A percentile compares a stretch with the other conserved stretches of the same genome.
These are phyloP conservation scores for Microdochium bolleyi DNA, from an alignment of 2,329 filamentous ascomycete species.

Conservation along the genomic window DNA sequence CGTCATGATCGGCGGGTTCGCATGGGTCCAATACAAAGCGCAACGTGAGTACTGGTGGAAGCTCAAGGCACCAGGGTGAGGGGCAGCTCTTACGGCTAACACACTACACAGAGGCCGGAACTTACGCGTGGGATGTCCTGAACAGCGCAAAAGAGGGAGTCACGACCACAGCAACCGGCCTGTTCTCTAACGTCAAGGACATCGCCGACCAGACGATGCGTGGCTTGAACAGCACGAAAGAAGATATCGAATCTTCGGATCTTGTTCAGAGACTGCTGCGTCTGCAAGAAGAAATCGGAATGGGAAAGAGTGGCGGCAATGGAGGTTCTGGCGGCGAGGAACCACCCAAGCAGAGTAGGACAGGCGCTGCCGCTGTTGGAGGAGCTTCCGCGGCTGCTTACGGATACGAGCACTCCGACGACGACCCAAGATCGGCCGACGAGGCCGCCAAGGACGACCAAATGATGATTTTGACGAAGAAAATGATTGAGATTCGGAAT, in stretches of 20 bases:
- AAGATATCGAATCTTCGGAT: conserved; percentile 59
- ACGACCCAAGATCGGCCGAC: conserved; percentile 53
- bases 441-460: conserved; percentile 82
- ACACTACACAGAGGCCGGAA: conserved; percentile 33
- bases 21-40: conserved; percentile 95
- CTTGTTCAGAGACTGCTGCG: conserved; percentile 73
- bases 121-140: conserved; percentile 59
- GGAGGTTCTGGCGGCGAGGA: conserved; percentile 42
- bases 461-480: conserved; percentile 98
- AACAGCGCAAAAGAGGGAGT: conserved; percentile 66
- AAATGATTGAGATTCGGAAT: conserved; percentile 98
- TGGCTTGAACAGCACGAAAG: conserved; percentile 80
- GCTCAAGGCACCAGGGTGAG: background rate
- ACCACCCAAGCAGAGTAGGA: conserved; percentile 51
- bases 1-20: conserved; percentile 75
- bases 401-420: conserved; percentile 64
- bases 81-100: conserved; percentile 3
- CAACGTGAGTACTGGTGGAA: conserved; percentile 51
- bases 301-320: conserved; percentile 32
- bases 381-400: conserved; percentile 72
- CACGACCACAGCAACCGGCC: conserved; percentile 55
- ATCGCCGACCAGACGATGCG: conserved; percentile 71
- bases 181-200: conserved; percentile 66
- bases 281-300: conserved; percentile 51
- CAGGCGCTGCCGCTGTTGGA: conserved; percentile 52